These are phyloP conservation scores for Rhododendron ovatum DNA, from an alignment of 148 eudicot genomes.

Conservation along the genomic window DNA sequence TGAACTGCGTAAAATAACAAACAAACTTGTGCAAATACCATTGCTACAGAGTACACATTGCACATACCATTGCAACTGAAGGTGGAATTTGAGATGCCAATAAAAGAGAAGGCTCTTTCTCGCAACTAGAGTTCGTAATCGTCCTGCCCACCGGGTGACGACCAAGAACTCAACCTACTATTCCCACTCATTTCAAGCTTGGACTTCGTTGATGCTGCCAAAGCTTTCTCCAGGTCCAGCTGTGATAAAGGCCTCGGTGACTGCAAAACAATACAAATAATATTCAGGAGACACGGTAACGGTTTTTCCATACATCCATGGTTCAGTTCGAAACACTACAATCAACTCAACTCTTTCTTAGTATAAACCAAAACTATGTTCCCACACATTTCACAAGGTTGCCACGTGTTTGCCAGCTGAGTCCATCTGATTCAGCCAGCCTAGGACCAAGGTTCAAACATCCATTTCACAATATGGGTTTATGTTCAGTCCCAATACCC, in stretches of 20 bases:
- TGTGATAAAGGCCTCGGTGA: conserved; percentile 8
- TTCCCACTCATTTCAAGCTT: not conserved
- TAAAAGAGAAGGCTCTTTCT: not conserved
- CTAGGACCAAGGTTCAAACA: not conserved
- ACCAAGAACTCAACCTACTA: conserved; percentile 10
- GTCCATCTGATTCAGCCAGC: not conserved
- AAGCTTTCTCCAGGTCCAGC: conserved; percentile 15
- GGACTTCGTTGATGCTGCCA: not conserved
- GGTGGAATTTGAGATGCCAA: not conserved
- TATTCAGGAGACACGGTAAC: not conserved
- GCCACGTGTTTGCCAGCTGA: not conserved
- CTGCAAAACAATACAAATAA: not conserved
- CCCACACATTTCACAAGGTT: not conserved
- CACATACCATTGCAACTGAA: not conserved
- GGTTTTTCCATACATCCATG: not conserved
- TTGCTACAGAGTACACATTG: no score
- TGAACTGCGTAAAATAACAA: not conserved
- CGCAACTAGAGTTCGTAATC: not conserved
- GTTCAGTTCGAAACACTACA: not conserved
- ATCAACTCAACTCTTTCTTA: not conserved
- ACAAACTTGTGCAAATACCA: not conserved
- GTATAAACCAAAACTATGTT: not conserved
- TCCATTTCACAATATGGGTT: not conserved
- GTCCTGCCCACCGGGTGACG: not conserved
- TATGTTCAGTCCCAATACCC: not conserved